phyloP scores from a whole-genome alignment of 805 yeast species.

The Metschnikowia koreensis region DNA sequence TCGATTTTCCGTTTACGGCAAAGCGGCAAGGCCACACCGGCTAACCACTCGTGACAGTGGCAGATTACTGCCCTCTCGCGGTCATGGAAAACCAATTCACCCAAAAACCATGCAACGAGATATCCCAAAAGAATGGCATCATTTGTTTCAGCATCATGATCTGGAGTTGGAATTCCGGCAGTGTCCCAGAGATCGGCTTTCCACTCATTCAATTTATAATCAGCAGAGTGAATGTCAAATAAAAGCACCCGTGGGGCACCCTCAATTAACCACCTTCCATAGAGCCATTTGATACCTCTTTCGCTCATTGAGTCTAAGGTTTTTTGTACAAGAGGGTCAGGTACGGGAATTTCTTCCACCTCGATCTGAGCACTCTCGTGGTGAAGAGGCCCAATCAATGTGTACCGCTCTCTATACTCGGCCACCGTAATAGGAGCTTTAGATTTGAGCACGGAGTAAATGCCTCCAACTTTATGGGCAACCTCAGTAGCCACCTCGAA shows the following conservation, averaged over 20 bases:
- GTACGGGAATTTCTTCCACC: constrained; percentile 70
- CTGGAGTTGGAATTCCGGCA: constrained; percentile 93
- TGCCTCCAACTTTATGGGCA: constrained; percentile 97
- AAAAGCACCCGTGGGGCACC: constrained; percentile 93
- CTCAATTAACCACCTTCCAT: constrained; percentile 96
- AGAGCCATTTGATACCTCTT: constrained; percentile 78
- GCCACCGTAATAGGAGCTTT: constrained; percentile 96
- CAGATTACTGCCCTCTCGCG: constrained; percentile 84
- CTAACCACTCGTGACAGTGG: constrained; percentile 98
- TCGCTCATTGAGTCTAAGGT: constrained; percentile 76
- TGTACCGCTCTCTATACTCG: constrained; percentile 84
- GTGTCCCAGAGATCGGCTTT: constrained; percentile 87
- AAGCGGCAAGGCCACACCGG: constrained; percentile 92
- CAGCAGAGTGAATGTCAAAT: constrained; percentile 81
- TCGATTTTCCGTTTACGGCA: constrained; percentile 90
- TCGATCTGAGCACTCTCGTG: constrained; percentile 71
- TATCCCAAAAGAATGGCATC: constrained; percentile 93
- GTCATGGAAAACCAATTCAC: constrained; percentile 86
- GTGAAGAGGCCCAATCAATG: constrained; percentile 83
- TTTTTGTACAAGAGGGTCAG: constrained; percentile 52
- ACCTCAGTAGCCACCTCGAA: constrained; percentile 97
- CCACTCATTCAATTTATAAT: constrained; percentile 78
- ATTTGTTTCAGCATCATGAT: constrained; percentile 81
- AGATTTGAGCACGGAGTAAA: constrained; percentile 92
- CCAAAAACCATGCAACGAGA: constrained; percentile 94